phyloP scores from a whole-genome alignment of 2,329 filamentous ascomycete genomes.

The Allantophomopsis lycopodina region DNA sequence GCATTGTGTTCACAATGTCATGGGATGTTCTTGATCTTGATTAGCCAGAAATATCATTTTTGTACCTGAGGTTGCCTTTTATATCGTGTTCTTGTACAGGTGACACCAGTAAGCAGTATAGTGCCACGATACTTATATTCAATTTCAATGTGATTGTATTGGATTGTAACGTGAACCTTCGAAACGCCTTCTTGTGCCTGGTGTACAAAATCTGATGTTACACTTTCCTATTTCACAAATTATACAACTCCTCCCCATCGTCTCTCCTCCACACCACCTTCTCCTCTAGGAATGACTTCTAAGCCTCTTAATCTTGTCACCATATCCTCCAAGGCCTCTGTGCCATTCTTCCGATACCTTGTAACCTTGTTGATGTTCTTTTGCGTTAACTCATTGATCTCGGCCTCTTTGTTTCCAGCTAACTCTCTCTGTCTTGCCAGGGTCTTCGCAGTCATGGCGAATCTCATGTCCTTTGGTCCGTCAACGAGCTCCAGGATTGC shows the following conservation, averaged over 20 bases:
- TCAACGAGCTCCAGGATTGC: slow-evolving; percentile 94
- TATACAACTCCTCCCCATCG: slow-evolving; percentile 15
- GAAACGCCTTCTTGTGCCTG: too few relatives aligned
- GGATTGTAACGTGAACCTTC: too few relatives aligned
- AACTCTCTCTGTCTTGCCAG: slow-evolving; percentile 50
- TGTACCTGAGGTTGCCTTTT: too few relatives aligned
- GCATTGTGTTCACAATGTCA: too few relatives aligned
- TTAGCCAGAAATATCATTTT: too few relatives aligned
- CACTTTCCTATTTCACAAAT: not conserved
- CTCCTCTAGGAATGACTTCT: slow-evolving; percentile 12
- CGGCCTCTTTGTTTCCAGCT: slow-evolving; percentile 26
- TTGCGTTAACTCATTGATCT: slow-evolving; percentile 55
- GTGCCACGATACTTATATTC: too few relatives aligned
- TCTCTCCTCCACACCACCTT: slow-evolving; percentile 17
- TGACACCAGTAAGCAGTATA: too few relatives aligned
- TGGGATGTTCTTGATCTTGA: too few relatives aligned
- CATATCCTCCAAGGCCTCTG: slow-evolving; percentile 53
- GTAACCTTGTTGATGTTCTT: slow-evolving; percentile 79
- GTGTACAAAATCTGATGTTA: not conserved
- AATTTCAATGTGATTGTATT: too few relatives aligned
- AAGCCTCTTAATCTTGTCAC: slow-evolving; percentile 28
- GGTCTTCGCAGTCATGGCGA: slow-evolving; percentile 81
- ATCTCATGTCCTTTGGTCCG: slow-evolving; percentile 84
- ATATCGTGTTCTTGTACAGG: too few relatives aligned
- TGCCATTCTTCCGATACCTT: slow-evolving; percentile 52